Evolutionary conservation across 73 alveolate genomes (phyloP), one percentile per base, ranked within the genome.

Genomic region (Paramecium bursaria): DNA sequence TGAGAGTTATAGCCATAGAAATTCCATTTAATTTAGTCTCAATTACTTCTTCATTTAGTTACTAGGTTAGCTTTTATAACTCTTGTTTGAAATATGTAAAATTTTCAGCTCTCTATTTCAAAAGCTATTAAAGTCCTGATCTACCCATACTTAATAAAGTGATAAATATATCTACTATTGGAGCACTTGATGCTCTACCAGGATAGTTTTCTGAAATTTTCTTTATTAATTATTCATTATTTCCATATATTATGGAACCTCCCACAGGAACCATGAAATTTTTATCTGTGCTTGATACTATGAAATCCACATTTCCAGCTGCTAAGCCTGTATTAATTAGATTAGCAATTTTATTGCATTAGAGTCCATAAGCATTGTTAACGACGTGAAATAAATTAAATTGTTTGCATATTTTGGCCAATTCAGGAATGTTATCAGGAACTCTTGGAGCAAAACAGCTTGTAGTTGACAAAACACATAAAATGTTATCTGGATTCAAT

Each of bases 191-290:
- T 22, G 99, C 99, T 74, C 99, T 80, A 2, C 99, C 99, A 5
- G 99, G 99, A 91, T 98, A 98, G 0, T 73, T 27, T 23, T 67
- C 39, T 4, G 79, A 49, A 55, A 96, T 90, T 79, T 87, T 88
- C 75, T 98, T 95, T 9, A 98, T 88, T 74, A 95, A 75, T 22
- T 93, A 91, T 3, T 94, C 77, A 61, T 91, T 27, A 17, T 90
- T 92, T 3, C 89, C 86, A 74, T 97, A 97, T n/a, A 98, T 91
- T 14, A 98, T 74, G 30, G 99, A 90, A 0, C 99, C 99, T 22
- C 99, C 99, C 19, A 98, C 99, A 0, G 99, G 99, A 5, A 98
- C 99, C 98, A 98, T 92, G 88, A 98, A 97, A 86, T 98, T 98
- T 79, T 98, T 98, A 90, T 98, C 99, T 1, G 99, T 95, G 35